Evolutionary conservation across 2,329 filamentous ascomycete species (phyloP).

Genomic region (Talaromyces sp.): DNA sequence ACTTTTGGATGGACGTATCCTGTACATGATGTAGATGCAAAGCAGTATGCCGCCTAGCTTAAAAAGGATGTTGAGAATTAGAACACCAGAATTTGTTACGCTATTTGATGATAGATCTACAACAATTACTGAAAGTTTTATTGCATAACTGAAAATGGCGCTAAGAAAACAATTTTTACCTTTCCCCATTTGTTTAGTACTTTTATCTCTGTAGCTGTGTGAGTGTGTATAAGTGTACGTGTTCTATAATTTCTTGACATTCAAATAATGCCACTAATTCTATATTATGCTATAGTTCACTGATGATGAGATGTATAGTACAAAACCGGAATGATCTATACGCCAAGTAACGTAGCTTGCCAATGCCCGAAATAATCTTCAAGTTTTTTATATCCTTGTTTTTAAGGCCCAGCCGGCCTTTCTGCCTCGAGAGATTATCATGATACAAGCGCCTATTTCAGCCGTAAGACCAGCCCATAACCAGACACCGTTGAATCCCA

Average conservation of each 20-base stretch:
- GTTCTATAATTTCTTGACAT: not conserved
- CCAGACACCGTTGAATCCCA: slow-evolving; percentile 5
- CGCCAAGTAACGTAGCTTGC: not conserved
- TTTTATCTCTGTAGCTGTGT: not conserved
- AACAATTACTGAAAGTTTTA: not conserved
- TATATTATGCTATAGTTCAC: not conserved
- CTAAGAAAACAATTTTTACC: not conserved
- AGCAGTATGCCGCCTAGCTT: not conserved
- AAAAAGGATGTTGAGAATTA: not conserved
- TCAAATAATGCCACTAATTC: not conserved
- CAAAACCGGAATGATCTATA: not conserved
- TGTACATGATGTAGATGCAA: not conserved
- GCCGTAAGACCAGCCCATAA: slow-evolving; percentile 1
- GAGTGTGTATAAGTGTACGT: not conserved
- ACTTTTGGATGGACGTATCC: not conserved
- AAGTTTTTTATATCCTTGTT: not conserved
- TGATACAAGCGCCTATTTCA: slow-evolving; percentile 4
- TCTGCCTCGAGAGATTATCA: not conserved
- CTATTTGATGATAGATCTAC: not conserved
- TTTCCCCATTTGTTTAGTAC: not conserved
- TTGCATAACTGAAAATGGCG: not conserved
- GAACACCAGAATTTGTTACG: not conserved
- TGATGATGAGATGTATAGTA: not conserved
- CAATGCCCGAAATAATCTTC: not conserved
- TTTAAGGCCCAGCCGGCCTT: not conserved